Evolutionary conservation across 257 asterid species (phyloP).

Genomic region (Ilex asprella): DNA sequence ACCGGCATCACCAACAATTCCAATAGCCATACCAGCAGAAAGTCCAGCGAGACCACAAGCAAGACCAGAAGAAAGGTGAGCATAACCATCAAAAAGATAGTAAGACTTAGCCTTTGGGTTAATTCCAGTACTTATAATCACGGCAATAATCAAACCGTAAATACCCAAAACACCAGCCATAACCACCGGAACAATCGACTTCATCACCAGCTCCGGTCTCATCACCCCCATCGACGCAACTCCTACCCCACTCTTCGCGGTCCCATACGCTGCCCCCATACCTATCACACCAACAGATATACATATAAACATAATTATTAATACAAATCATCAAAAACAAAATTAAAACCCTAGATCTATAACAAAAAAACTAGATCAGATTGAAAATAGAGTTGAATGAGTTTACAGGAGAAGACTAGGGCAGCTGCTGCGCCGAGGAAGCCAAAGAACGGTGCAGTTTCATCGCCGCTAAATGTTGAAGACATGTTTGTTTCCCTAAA

Average conservation of each 20-base stretch:
- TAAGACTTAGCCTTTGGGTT: slow-evolving; percentile 65
- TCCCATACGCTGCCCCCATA: slow-evolving; percentile 77
- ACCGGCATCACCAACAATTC: slow-evolving; percentile 73
- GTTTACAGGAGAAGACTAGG: slow-evolving; percentile 65
- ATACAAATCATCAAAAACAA: neutral
- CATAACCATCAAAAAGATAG: slow-evolving; percentile 61
- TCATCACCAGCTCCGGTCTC: slow-evolving; percentile 78
- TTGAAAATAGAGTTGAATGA: neutral
- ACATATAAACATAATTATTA: neutral
- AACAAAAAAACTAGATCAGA: slow-evolving; percentile 23
- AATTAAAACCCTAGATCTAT: neutral
- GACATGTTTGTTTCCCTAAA: slow-evolving; percentile 24
- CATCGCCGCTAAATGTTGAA: slow-evolving; percentile 65
- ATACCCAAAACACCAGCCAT: slow-evolving; percentile 88
- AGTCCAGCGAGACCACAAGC: slow-evolving; percentile 76
- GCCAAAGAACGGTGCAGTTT: slow-evolving; percentile 78
- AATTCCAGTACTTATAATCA: slow-evolving; percentile 64
- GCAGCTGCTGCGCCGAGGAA: slow-evolving; percentile 81
- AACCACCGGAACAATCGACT: slow-evolving; percentile 75
- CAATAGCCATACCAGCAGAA: slow-evolving; percentile 80
- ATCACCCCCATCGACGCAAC: slow-evolving; percentile 82
- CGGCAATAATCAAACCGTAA: slow-evolving; percentile 69
- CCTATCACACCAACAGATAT: slow-evolving; percentile 22
- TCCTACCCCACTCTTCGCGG: slow-evolving; percentile 77
- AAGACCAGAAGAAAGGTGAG: slow-evolving; percentile 63